Evolutionary conservation across 192 early-diverging fungal genomes (phyloP), one percentile per base, ranked within the genome.

Genomic region (Backusella macrospora): DNA sequence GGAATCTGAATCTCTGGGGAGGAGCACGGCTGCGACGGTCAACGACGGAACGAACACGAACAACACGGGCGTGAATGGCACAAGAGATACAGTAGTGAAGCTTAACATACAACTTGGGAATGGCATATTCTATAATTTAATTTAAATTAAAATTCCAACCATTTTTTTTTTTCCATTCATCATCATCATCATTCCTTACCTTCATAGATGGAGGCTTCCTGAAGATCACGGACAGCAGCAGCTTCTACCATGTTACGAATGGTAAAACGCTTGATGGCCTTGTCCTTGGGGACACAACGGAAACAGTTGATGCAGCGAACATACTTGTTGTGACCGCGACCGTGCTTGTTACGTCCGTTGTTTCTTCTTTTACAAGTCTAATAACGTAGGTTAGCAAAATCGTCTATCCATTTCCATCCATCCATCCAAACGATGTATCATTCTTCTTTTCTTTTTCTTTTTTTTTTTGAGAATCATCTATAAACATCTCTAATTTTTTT

Each of bases 91-190:
- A 99, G 93, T 96, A 93, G 85, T 95, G 95, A 84, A 89, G 89
- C 92, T 99, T 97, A 87, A 96, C 90, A 92, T 99, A 99, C 81
- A 98, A 87, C 89, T 98, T 99, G 87, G 97, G 97, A 78, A 98
- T 92, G 74, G 91, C 91, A 86, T 97, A 97, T 85, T 93, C 86
- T 84, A 73, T n/a, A 26, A 46, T 70, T 21, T 26, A 62, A 34
- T 18, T 18, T 18, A 3, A 9, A n/a, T 13, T 18, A 18, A 0
- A 59, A 42, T 42, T 26, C n/a, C 67, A 75, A 45, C 15, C 52
- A 1, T 6, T 38, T 65, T 21, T 16, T 40, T 42, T 39, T 15
- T 68, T 79, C 14, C 34, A 23, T 65, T 44, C n/a, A n/a, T n/a
- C n/a, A n/a, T n/a, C n/a, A n/a, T 29, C 18, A 59, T 23, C 8